A percentile compares a stretch with the other conserved stretches of the same genome.
Conservation (phyloP, 192 early-diverging fungal genomes). For the Rhizoclosmatium sp. region DNA sequence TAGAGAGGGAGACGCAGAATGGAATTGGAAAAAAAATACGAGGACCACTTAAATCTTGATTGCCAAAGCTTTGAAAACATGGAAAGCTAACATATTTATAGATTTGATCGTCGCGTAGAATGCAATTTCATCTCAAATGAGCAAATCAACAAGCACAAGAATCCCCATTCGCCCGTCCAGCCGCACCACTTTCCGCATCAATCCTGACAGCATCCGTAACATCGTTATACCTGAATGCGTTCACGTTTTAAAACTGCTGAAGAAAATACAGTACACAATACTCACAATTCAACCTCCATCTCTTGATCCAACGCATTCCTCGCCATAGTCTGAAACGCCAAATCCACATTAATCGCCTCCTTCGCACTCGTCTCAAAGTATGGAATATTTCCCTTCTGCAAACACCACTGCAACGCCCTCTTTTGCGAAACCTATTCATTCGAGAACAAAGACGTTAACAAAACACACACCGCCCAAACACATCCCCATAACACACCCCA, state of each 20-base stretch:
- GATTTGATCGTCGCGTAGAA: too few relatives aligned
- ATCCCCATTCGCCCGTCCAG: neutral
- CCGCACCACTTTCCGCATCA: conserved; percentile 65
- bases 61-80: too few relatives aligned
- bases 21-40: too few relatives aligned
- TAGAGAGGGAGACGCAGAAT: too few relatives aligned
- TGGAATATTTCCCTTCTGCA: conserved; percentile 94
- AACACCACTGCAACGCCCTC: conserved; percentile 94
- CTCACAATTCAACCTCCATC: conserved; percentile 83
- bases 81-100: too few relatives aligned
- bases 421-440: conserved; percentile 97
- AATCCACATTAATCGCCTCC: conserved; percentile 97
- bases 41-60: too few relatives aligned
- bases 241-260: neutral
- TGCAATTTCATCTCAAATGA: too few relatives aligned
- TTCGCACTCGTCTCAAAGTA: conserved; percentile 99
- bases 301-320: conserved; percentile 95
- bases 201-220: conserved; percentile 91
- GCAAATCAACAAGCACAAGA: too few relatives aligned
- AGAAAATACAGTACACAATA: conserved; percentile 13
- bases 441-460: neutral
- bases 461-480: neutral
- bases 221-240: conserved; percentile 64
- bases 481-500: neutral
- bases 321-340: conserved; percentile 96